phyloP scores from a whole-genome alignment of 306 rosid genomes.

The Cajanus cajan region DNA sequence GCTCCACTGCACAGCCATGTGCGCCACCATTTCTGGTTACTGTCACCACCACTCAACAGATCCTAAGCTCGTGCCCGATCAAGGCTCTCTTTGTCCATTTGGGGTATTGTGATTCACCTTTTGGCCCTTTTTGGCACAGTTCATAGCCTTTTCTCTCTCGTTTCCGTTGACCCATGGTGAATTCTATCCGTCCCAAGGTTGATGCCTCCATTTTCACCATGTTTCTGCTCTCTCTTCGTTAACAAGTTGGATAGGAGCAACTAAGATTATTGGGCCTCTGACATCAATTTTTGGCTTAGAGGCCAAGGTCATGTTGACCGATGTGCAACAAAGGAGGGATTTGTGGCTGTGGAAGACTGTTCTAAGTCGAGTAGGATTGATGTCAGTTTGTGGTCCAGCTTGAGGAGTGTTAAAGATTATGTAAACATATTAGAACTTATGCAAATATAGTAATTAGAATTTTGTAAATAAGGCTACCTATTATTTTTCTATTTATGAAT shows the following conservation, averaged over 20 bases:
- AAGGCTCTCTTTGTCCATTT: no score
- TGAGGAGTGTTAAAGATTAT: no score
- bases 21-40: no score
- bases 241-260: background rate
- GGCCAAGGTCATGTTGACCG: background rate
- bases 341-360: background rate
- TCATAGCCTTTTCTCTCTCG: background rate
- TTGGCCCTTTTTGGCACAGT: no score
- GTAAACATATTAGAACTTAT: no score
- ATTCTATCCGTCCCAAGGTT: no score
- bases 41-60: no score
- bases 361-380: background rate
- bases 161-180: background rate
- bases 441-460: background rate
- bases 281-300: background rate
- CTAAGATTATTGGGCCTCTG: background rate
- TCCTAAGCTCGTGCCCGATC: no score
- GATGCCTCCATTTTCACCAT: background rate
- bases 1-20: no score
- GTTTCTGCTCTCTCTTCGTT: background rate
- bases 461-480: background rate
- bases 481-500: background rate
- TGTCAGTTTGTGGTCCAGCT: background rate
- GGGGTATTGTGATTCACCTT: no score
- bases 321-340: background rate